Evolutionary conservation across 306 rosid genomes (phyloP).

Genomic region (Sechiopsis laciniata): DNA sequence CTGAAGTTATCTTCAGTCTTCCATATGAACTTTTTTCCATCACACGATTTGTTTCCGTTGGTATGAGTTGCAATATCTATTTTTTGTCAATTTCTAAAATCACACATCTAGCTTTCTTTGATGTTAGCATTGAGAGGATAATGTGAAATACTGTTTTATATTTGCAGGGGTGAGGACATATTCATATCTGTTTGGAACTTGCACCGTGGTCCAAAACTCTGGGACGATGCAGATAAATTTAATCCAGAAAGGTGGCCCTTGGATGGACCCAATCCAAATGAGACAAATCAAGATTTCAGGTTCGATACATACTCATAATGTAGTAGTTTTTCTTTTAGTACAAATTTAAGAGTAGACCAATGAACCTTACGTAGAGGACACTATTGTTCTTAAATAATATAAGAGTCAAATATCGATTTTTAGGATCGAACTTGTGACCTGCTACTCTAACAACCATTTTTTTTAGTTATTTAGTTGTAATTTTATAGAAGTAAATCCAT

Average conservation of each 20-base stretch:
- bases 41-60: not conserved
- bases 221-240: constrained; percentile 81
- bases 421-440: too few species aligned
- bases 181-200: constrained; percentile 92
- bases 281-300: constrained; percentile 91
- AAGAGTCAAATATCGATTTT: too few species aligned
- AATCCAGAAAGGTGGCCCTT: constrained; percentile 93
- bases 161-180: constrained; percentile 82
- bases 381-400: too few species aligned
- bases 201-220: constrained; percentile 70
- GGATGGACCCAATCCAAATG: constrained; percentile 95
- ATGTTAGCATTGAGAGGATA: not conserved
- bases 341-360: too few species aligned
- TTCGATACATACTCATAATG: constrained; percentile 21
- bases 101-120: not conserved
- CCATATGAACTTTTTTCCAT: not conserved
- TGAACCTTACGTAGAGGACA: too few species aligned
- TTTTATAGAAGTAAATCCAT: too few species aligned
- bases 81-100: not conserved
- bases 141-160: constrained; percentile 13
- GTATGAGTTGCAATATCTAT: not conserved
- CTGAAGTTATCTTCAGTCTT: not conserved
- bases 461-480: too few species aligned
- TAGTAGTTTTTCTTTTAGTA: not conserved
- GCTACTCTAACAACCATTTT: not conserved